Evolutionary conservation across 1,284 basidiomycete genomes (phyloP), one percentile per base, ranked within the genome.

Genomic region (Tetrapyrgos nigripes): DNA sequence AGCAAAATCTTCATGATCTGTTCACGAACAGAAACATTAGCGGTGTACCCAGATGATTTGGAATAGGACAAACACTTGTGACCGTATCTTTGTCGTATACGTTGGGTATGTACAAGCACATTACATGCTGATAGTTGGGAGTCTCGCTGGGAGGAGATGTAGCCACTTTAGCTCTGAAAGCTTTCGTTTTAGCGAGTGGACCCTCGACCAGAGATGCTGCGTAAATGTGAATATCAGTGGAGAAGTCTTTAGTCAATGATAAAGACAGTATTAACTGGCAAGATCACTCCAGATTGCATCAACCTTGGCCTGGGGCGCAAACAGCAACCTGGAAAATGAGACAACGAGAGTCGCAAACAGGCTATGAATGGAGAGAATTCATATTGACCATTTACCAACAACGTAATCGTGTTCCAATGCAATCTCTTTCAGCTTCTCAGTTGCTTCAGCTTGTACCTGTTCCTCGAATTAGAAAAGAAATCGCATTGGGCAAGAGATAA

Each of bases 101-200:
- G 68, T 91, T 74, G 5, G 89, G 88, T 23, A 91, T 70, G 66
- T 91, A 91, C n/a, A 91, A 64, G 63, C 87, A 90, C 27, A 91
- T 81, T 31, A 90, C 71, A 67, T 90, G 88, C 60, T 84, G 84
- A 59, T 83, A 71, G 48, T 83, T 79, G 14, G 82, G 69, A 8
- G 61, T 76, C 50, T 83, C 81, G 52, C 75, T 71, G 53, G 75
- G 70, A 0, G 85, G 82, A 26, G 79, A 83, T 3, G 89, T 91
- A 1, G 89, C 77, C 4, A 89, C 89, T 69, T 91, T 91, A 3
- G 83, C 80, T 29, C 77, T 66, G 59, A 70, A 79, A 17, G 83
- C 86, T 28, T 73, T 65, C 6, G 89, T 89, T 2, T 76, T 70
- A 2, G 85, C 75, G 8, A 91, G 72, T 21, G 86, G 83, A 0